Evolutionary conservation across 1,284 basidiomycete species (phyloP).

Genomic region (Stereum hirsutum): DNA sequence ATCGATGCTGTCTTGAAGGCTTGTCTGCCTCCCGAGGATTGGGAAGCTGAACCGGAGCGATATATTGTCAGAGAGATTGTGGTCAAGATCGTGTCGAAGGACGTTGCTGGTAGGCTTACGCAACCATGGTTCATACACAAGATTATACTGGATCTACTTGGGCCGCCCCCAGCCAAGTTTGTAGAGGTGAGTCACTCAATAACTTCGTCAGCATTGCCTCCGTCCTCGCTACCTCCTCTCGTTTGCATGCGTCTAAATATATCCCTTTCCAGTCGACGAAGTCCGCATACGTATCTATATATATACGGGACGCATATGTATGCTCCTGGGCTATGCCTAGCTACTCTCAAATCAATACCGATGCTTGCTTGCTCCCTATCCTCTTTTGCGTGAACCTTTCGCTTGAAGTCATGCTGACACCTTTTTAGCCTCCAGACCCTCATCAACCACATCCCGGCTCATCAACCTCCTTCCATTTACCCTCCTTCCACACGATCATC

Average conservation of each 20-base stretch:
- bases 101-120: slow-evolving; percentile 56
- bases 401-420: background rate
- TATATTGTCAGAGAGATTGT: slow-evolving; percentile 71
- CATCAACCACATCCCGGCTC: too few relatives aligned
- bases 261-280: too few relatives aligned
- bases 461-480: slow-evolving; percentile 23
- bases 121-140: slow-evolving; percentile 81
- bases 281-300: too few relatives aligned
- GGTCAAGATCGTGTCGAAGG: slow-evolving; percentile 59
- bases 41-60: slow-evolving; percentile 60
- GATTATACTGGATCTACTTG: slow-evolving; percentile 51
- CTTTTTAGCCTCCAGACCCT: slow-evolving; percentile 14
- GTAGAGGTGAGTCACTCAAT: slow-evolving; percentile 5
- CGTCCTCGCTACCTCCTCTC: background rate
- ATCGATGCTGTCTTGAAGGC: slow-evolving; percentile 61
- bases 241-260: too few relatives aligned
- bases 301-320: too few relatives aligned
- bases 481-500: slow-evolving; percentile 50
- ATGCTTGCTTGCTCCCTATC: background rate
- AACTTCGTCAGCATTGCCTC: background rate
- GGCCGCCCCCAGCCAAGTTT: slow-evolving; percentile 19
- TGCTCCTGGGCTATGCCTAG: too few relatives aligned
- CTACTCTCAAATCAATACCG: too few relatives aligned
- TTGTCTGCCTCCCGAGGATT: slow-evolving; percentile 63
- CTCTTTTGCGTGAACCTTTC: background rate